Evolutionary conservation across 2,329 filamentous ascomycete genomes (phyloP).

Genomic region (Pseudohalonectria lignicola): DNA sequence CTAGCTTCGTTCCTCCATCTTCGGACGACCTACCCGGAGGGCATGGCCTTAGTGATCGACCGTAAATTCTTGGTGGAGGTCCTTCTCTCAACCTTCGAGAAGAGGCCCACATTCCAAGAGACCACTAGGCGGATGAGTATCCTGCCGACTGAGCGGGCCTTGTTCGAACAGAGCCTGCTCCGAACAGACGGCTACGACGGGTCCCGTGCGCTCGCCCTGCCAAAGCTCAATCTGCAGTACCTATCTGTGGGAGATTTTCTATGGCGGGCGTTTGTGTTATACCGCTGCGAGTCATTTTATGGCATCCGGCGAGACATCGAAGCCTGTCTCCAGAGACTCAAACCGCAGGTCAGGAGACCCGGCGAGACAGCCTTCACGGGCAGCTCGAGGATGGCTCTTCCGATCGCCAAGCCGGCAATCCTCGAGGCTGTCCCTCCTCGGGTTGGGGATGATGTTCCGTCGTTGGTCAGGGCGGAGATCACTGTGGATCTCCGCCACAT

Average conservation of each 20-base stretch:
- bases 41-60: conserved; percentile 50
- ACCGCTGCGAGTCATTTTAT: conserved; percentile 86
- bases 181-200: conserved; percentile 83
- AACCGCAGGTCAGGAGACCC: conserved; percentile 52
- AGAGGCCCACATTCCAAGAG: conserved; percentile 74
- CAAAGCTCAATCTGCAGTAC: conserved; percentile 93
- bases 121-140: conserved; percentile 57
- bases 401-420: conserved; percentile 76
- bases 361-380: conserved; percentile 69
- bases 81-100: conserved; percentile 65
- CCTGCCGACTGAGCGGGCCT: conserved; percentile 69
- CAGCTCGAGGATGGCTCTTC: conserved; percentile 84
- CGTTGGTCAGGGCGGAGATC: conserved; percentile 77
- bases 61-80: conserved; percentile 60
- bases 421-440: conserved; percentile 74
- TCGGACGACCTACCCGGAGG: conserved; percentile 69
- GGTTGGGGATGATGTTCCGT: conserved; percentile 76
- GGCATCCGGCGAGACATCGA: conserved; percentile 88
- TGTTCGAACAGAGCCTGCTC: conserved; percentile 71
- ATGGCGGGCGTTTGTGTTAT: conserved; percentile 87
- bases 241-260: conserved; percentile 90
- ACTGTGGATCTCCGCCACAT: conserved; percentile 71
- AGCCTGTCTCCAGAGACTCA: conserved; percentile 65
- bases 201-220: conserved; percentile 75
- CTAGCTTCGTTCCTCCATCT: conserved; percentile 66